Evolutionary conservation across 495 filamentous ascomycete species (phyloP).

Genomic region (Entonaema liquescens): DNA sequence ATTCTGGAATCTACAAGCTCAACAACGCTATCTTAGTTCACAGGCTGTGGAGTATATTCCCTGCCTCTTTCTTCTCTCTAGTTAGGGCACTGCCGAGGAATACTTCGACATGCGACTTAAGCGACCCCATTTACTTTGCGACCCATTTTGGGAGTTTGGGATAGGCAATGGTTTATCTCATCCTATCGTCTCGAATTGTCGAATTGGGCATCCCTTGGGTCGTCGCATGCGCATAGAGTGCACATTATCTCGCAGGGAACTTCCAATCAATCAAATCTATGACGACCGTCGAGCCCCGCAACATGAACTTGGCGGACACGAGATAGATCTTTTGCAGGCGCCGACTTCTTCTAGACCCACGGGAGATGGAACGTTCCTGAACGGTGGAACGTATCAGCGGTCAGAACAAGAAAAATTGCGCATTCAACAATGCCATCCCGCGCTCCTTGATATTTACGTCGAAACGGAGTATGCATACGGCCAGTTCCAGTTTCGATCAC

Average conservation of each 20-base stretch:
- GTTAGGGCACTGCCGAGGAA: conserved; percentile 14
- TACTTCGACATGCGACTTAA: conserved; percentile 12
- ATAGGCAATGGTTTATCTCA: background rate
- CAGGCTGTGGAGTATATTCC: conserved; percentile 12
- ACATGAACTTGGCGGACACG: background rate
- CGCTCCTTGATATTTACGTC: background rate
- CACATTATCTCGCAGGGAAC: conserved; percentile 35
- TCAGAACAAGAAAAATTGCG: conserved; percentile 17
- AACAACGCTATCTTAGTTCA: conserved; percentile 9
- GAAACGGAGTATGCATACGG: background rate
- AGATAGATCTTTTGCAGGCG: conserved; percentile 5
- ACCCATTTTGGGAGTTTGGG: conserved; percentile 31
- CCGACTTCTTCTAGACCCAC: conserved; percentile 9
- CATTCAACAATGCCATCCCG: conserved; percentile 18
- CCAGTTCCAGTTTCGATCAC: conserved; percentile 4
- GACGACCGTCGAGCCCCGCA: conserved; percentile 13
- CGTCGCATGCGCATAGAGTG: background rate
- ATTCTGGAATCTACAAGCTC: conserved; percentile 25
- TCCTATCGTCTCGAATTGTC: background rate
- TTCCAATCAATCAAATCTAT: conserved; percentile 7
- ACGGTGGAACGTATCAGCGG: conserved; percentile 6
- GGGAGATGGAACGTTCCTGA: conserved; percentile 18
- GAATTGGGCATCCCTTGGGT: conserved; percentile 2
- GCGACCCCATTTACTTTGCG: conserved; percentile 1
- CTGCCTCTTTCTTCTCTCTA: conserved; percentile 2